These are phyloP conservation scores for Globisporangium nunn DNA, from an alignment of 352 stramenopile genomes.

Conservation along the genomic window DNA sequence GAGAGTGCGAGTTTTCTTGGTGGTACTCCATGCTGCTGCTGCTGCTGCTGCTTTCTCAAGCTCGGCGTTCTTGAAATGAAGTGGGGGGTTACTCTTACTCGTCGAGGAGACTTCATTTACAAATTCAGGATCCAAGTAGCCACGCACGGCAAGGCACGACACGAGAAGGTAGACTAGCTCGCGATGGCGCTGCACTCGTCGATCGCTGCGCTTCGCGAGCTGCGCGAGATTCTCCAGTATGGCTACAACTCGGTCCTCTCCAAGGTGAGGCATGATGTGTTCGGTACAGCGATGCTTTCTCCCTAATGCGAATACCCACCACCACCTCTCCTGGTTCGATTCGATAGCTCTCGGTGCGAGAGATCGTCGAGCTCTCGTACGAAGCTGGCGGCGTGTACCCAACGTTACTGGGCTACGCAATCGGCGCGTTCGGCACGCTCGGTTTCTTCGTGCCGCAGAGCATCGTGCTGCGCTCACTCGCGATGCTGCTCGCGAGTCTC, in stretches of 20 bases:
- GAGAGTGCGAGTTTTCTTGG: too few relatives aligned
- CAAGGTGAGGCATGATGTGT: constrained; percentile 2
- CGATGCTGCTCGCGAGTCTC: constrained; percentile 15
- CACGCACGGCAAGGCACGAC: too few relatives aligned
- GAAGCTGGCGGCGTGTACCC: constrained; percentile 50
- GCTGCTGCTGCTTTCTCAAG: too few relatives aligned
- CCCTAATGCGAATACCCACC: background rate
- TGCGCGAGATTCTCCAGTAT: constrained; percentile 8
- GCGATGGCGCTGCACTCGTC: constrained; percentile 4
- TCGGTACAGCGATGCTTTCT: background rate
- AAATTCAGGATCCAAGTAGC: too few relatives aligned
- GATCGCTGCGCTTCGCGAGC: constrained; percentile 2
- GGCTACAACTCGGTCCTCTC: constrained; percentile 10
- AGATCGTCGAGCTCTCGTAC: constrained; percentile 40
- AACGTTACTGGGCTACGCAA: constrained; percentile 45
- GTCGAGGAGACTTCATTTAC: too few relatives aligned
- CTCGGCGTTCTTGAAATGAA: too few relatives aligned
- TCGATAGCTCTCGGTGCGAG: constrained; percentile 31
- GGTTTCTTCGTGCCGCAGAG: constrained; percentile 22
- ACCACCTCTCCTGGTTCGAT: too few relatives aligned
- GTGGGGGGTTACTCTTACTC: too few relatives aligned
- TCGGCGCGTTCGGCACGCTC: constrained; percentile 33
- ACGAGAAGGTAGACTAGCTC: too few relatives aligned
- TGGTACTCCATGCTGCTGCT: too few relatives aligned
- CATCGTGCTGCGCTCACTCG: constrained; percentile 16